phyloP scores from a whole-genome alignment of 306 rosid species.

The Lathyrus tuberosus region DNA sequence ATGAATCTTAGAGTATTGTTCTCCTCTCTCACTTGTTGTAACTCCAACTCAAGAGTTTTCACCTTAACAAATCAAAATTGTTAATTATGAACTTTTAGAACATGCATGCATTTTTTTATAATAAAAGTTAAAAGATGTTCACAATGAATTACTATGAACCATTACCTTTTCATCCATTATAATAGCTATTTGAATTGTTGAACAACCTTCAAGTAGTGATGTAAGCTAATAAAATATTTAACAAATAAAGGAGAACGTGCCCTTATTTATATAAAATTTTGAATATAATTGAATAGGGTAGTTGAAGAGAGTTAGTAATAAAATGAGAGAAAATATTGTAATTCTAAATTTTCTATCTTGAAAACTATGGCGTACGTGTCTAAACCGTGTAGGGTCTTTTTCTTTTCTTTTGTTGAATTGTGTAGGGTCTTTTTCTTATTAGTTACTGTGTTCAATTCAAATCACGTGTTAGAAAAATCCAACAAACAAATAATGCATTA shows the following conservation, averaged over 20 bases:
- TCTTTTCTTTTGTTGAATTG: background rate
- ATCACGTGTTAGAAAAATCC: constrained; percentile 50
- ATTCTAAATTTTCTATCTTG: background rate
- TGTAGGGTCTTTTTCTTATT: background rate
- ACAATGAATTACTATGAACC: no score
- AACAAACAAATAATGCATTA: no score
- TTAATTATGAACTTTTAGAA: background rate
- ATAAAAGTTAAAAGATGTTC: background rate
- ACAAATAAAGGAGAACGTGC: background rate
- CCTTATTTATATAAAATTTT: constrained; percentile 5
- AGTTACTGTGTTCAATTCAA: constrained; percentile 38
- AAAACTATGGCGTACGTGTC: background rate
- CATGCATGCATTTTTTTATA: background rate
- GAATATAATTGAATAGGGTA: constrained; percentile 4
- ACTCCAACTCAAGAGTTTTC: constrained; percentile 40
- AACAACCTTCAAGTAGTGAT: constrained; percentile 18
- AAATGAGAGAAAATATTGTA: constrained; percentile 16
- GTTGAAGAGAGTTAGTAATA: constrained; percentile 32
- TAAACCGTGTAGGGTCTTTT: constrained; percentile 1
- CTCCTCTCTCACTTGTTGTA: constrained; percentile 56
- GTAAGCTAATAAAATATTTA: background rate
- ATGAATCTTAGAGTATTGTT: constrained; percentile 53
- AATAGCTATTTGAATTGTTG: constrained; percentile 12
- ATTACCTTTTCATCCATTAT: constrained; percentile 48
- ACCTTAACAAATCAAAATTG: constrained; percentile 38